A percentile compares a stretch with the other conserved stretches of the same genome.
Evolutionary conservation across 768 basidiomycete species (phyloP).

Genomic region (Kondoa subrosea): DNA sequence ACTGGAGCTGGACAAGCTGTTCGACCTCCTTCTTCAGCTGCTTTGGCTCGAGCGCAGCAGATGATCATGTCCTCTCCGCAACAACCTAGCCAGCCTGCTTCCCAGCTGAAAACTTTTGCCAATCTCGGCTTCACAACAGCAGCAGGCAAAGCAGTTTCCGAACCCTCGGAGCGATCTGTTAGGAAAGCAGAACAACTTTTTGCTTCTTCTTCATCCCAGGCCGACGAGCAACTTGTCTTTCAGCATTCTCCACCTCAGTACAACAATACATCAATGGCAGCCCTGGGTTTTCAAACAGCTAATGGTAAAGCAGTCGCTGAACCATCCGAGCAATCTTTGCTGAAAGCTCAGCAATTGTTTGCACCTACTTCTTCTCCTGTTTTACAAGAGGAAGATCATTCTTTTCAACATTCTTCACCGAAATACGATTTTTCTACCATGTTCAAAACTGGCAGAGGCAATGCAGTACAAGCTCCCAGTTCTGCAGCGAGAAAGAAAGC

Average conservation of each 20-base stretch:
- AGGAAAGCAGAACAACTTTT: background rate
- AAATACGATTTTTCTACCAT: background rate
- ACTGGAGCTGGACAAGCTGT: conserved; percentile 13
- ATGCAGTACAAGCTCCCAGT: background rate
- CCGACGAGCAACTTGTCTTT: background rate
- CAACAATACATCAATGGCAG: conserved; percentile 2
- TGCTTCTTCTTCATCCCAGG: background rate
- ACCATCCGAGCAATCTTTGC: background rate
- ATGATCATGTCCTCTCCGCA: background rate
- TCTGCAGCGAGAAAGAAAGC: background rate
- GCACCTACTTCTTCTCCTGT: background rate
- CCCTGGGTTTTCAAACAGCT: background rate
- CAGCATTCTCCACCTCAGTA: background rate
- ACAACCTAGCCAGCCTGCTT: background rate
- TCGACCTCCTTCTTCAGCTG: conserved; percentile 10
- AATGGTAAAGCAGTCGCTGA: conserved; percentile 10
- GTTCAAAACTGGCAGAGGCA: conserved; percentile 2
- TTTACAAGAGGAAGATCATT: too few species aligned
- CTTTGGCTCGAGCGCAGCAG: conserved; percentile 5
- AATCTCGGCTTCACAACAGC: conserved; percentile 9
- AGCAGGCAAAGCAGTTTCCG: background rate
- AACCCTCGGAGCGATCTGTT: conserved; percentile 7
- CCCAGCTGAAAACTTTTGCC: background rate
- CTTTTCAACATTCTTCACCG: background rate
- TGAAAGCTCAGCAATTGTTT: background rate